Percentiles rank a stretch among this genome's conserved stretches.
Conservation (phyloP, 139 green algal genomes). For the Asterochloris erici region DNA sequence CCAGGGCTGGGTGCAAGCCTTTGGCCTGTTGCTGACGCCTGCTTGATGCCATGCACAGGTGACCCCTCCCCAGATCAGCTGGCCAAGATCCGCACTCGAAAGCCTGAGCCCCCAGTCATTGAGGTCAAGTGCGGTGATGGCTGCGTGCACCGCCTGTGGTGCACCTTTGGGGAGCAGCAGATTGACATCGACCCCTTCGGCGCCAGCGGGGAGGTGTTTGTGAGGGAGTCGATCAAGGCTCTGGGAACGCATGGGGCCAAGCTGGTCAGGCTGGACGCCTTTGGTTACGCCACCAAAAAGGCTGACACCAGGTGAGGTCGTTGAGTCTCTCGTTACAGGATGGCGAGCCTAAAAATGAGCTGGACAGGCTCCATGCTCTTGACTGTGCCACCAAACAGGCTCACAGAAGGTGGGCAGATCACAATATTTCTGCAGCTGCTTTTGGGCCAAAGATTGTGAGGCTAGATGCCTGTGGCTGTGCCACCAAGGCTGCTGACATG, state of each 20-base stretch:
- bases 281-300: slow-evolving; percentile 50
- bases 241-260: slow-evolving; percentile 28
- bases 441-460: too few relatives aligned
- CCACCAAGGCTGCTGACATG: too few relatives aligned
- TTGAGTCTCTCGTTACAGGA: slow-evolving; percentile 51
- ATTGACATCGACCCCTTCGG: slow-evolving; percentile 48
- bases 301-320: slow-evolving; percentile 39
- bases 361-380: too few relatives aligned
- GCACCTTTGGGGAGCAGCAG: slow-evolving; percentile 44
- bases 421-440: too few relatives aligned
- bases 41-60: background rate
- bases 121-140: slow-evolving; percentile 31
- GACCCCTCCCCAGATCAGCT: slow-evolving; percentile 37
- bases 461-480: too few relatives aligned
- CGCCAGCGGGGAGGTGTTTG: slow-evolving; percentile 31
- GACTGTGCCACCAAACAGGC: too few relatives aligned
- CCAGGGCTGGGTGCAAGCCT: background rate
- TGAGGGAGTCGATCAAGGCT: slow-evolving; percentile 25
- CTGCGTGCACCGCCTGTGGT: slow-evolving; percentile 31
- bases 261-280: slow-evolving; percentile 45
- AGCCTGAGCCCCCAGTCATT: slow-evolving; percentile 34
- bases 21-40: background rate
- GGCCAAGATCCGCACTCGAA: slow-evolving; percentile 33
- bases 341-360: background rate
- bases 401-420: too few relatives aligned